A percentile compares a stretch with the other conserved stretches of the same genome.
Evolutionary conservation across 805 yeast species (phyloP).

Genomic region (Yamadazyma kitorensis): DNA sequence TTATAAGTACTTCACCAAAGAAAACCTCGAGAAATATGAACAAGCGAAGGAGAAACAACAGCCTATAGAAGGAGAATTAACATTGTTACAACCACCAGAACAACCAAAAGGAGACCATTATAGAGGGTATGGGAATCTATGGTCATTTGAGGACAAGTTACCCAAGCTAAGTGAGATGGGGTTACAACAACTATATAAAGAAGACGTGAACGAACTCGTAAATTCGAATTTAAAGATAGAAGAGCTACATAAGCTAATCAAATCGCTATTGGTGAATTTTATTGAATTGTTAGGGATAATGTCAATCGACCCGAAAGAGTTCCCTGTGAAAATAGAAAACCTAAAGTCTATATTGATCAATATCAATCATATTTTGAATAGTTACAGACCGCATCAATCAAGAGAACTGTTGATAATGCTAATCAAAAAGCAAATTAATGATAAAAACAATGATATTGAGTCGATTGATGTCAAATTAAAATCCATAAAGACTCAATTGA

Average conservation of each 20-base stretch:
- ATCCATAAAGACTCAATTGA: conserved; percentile 37
- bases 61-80: conserved; percentile 42
- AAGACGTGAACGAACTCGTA: conserved; percentile 26
- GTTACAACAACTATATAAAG: conserved; percentile 64
- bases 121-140: conserved; percentile 84
- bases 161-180: conserved; percentile 78
- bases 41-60: conserved; percentile 17
- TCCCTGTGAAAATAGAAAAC: conserved; percentile 64
- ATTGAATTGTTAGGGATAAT: conserved; percentile 79
- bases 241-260: conserved; percentile 77
- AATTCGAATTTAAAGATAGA: conserved; percentile 50
- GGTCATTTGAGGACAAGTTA: conserved; percentile 78
- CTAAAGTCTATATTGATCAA: conserved; percentile 79
- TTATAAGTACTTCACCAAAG: conserved; percentile 67
- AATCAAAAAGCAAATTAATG: conserved; percentile 66
- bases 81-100: conserved; percentile 62
- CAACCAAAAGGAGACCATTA: conserved; percentile 65
- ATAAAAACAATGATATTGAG: conserved; percentile 53
- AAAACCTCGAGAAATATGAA: conserved; percentile 51
- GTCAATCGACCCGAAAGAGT: conserved; percentile 66
- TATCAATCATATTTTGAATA: conserved; percentile 86
- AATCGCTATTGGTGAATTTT: conserved; percentile 75
- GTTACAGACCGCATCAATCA: conserved; percentile 93
- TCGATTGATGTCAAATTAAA: conserved; percentile 39
- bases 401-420: conserved; percentile 81